Evolutionary conservation across 306 rosid genomes (phyloP), one percentile per base, ranked within the genome.

Genomic region (Aeschynomene evenia): DNA sequence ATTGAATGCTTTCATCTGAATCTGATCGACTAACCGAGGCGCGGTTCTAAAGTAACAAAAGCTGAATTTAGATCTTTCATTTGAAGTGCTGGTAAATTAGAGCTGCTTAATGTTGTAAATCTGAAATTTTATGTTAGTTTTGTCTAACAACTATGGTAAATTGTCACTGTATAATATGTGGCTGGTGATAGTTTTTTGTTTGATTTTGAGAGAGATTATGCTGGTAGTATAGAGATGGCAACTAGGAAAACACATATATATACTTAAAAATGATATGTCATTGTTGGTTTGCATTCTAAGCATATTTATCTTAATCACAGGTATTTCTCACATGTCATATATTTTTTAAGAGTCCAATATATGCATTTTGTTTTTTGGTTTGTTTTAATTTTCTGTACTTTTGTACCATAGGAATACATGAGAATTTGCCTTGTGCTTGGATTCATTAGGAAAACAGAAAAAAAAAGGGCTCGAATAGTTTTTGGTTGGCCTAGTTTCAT

Each of bases 71-170:
- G n/a, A 55, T 46, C 40, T 54, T 22, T 43, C 15, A 22, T 24
- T 51, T 34, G 52, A 24, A 23, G 55, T 49, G 50, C 62, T 28
- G 33, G 42, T 45, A 65, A 31, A 54, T 53, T 64, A 56, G 78
- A 40, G 48, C 36, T 72, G 63, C 26, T 29, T 10, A 51, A 52
- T 63, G 55, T 24, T 63, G 64, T 62, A 63, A 73, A 63, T 73
- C 69, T 34, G 49, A 59, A 37, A 2, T 60, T 19, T 26, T n/a
- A n/a, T 33, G 34, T 45, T 76, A 68, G 39, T 60, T 50, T 51
- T 51, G 66, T 65, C 63, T 54, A 33, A 64, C 58, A 46, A 21
- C 46, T 31, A n/a, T 55, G 79, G 51, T 55, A 29, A 63, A 40
- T 9, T 65, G 33, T 66, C 22, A 43, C 22, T 74, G 60, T 65